Conservation (phyloP, 1,139 yeast genomes). For the Protomyces lactucae-debilis region DNA sequence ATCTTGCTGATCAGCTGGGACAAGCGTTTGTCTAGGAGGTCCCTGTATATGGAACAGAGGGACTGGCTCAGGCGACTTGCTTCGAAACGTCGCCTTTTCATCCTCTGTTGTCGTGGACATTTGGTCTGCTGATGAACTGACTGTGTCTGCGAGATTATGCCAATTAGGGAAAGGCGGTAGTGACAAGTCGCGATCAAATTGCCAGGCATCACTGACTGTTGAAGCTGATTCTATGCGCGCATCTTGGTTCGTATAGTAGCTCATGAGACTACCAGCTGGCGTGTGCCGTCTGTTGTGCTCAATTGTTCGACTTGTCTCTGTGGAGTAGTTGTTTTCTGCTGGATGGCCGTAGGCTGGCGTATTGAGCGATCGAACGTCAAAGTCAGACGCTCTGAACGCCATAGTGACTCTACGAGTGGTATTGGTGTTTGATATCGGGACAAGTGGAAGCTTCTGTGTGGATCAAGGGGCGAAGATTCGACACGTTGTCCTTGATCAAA, state of each 20-base stretch:
- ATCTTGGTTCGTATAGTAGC: background rate
- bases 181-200: background rate
- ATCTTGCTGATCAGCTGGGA: background rate
- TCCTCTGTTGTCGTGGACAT: background rate
- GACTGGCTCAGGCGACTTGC: background rate
- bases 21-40: background rate
- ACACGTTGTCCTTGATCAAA: background rate
- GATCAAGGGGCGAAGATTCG: background rate
- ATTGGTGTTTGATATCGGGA: background rate
- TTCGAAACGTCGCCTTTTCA: background rate
- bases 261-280: background rate
- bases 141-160: background rate
- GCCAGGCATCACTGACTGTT: background rate
- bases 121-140: background rate
- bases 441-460: background rate
- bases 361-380: background rate
- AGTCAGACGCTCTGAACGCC: background rate
- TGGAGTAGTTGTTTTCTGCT: background rate
- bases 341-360: background rate
- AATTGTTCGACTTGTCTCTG: background rate
- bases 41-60: background rate
- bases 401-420: background rate
- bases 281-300: no score
- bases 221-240: background rate
- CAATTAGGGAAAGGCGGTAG: background rate